Percentiles rank a stretch among this genome's conserved stretches.
These are phyloP conservation scores for Pichia sp. DNA, from an alignment of 1,139 yeast species.

Conservation along the genomic window DNA sequence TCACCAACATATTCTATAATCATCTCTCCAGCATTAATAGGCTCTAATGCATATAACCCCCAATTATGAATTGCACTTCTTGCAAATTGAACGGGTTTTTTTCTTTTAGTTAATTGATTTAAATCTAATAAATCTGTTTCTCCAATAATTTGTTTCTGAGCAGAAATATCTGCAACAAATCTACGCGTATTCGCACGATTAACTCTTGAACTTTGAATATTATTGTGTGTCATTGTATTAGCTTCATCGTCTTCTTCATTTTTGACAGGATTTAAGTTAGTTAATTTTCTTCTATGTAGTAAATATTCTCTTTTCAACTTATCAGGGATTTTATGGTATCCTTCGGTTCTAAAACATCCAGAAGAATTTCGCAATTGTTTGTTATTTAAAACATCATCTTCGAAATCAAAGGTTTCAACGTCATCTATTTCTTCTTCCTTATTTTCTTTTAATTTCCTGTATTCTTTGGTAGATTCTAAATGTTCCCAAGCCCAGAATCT, in stretches of 20 bases:
- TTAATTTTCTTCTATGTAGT: conserved; percentile 66
- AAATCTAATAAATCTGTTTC: conserved; percentile 78
- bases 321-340: conserved; percentile 70
- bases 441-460: conserved; percentile 24
- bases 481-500: conserved; percentile 69
- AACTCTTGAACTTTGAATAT: conserved; percentile 66
- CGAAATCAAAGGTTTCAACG: conserved; percentile 18
- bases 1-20: conserved; percentile 99
- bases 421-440: conserved; percentile 30
- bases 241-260: conserved; percentile 48
- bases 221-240: conserved; percentile 21
- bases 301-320: conserved; percentile 67
- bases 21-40: conserved; percentile 93
- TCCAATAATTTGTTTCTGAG: conserved; percentile 71
- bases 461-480: conserved; percentile 31
- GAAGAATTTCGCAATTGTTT: conserved; percentile 32
- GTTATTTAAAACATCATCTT: conserved; percentile 21
- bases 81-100: conserved; percentile 92
- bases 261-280: conserved; percentile 48
- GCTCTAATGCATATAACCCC: conserved; percentile 95
- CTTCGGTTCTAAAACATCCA: conserved; percentile 70
- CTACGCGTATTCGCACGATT: conserved; percentile 87
- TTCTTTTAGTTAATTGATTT: conserved; percentile 77
- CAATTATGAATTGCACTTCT: conserved; percentile 96
- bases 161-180: conserved; percentile 84